Conservation (phyloP, 23 red algal species). For the Gracilaria vermiculophylla region DNA sequence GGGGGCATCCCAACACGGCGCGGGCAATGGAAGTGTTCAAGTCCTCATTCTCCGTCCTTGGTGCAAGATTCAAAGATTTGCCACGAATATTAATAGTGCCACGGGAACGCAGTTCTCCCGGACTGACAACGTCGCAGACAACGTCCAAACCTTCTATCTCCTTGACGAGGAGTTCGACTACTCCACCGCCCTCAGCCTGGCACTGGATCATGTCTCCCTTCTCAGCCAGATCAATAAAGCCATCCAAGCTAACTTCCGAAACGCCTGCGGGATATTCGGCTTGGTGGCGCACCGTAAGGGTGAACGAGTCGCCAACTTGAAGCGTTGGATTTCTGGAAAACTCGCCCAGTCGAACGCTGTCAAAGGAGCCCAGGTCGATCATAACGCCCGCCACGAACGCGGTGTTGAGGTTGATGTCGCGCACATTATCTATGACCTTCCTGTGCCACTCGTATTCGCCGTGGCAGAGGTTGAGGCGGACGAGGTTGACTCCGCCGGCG, state of each 20-base stretch:
- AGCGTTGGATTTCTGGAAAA: slow-evolving; percentile 70
- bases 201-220: slow-evolving; percentile 86
- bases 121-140: slow-evolving; percentile 70
- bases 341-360: slow-evolving; percentile 89
- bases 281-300: slow-evolving; percentile 88
- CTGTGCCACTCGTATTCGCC: slow-evolving; percentile 91
- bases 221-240: slow-evolving; percentile 83
- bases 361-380: slow-evolving; percentile 91
- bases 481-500: slow-evolving; percentile 79
- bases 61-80: slow-evolving; percentile 76
- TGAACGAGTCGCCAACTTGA: slow-evolving; percentile 73
- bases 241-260: slow-evolving; percentile 93
- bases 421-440: slow-evolving; percentile 76
- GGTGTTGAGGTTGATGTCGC: slow-evolving; percentile 82
- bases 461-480: slow-evolving; percentile 89
- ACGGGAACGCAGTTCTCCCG: slow-evolving; percentile 78
- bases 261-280: slow-evolving; percentile 82
- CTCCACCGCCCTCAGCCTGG: slow-evolving; percentile 52
- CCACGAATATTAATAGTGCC: slow-evolving; percentile 86
- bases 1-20: slow-evolving; percentile 64
- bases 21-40: slow-evolving; percentile 72
- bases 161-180: slow-evolving; percentile 84
- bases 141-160: slow-evolving; percentile 60
- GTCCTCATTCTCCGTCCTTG: slow-evolving; percentile 56
- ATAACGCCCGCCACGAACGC: slow-evolving; percentile 91